Conservation (phyloP, 805 yeast species). For the Kodamaea hsintzibuensis region DNA sequence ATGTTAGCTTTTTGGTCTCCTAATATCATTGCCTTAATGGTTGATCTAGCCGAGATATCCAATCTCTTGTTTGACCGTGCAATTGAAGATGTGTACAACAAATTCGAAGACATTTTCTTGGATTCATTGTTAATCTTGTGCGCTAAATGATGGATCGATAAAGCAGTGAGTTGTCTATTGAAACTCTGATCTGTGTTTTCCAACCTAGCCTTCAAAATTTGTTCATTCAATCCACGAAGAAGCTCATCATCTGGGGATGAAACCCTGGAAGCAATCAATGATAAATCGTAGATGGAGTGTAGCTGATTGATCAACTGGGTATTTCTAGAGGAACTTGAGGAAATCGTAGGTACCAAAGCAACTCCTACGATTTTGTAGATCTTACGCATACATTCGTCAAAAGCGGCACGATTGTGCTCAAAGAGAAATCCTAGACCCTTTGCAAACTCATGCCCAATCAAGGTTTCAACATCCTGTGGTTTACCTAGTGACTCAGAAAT, state of each 20-base stretch:
- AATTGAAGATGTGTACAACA: conserved; percentile 59
- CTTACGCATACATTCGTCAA: conserved; percentile 43
- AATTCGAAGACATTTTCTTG: conserved; percentile 46
- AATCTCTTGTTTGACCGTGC: conserved; percentile 68
- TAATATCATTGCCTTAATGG: conserved; percentile 57
- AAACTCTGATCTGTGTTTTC: conserved; percentile 46
- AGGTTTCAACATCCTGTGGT: conserved; percentile 51
- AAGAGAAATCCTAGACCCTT: conserved; percentile 54
- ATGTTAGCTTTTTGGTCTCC: conserved; percentile 52
- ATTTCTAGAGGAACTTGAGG: conserved; percentile 41
- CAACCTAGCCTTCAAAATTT: conserved; percentile 28
- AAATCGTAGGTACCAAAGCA: conserved; percentile 45
- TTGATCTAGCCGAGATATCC: conserved; percentile 69
- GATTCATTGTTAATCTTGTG: conserved; percentile 26
- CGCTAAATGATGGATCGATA: conserved; percentile 59
- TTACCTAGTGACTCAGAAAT: conserved; percentile 46
- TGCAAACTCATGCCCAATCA: conserved; percentile 65
- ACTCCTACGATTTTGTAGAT: conserved; percentile 63
- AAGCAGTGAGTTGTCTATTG: conserved; percentile 57
- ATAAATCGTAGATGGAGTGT: conserved; percentile 37
- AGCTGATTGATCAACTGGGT: conserved; percentile 36
- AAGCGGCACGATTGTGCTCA: conserved; percentile 29
- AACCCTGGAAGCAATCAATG: conserved; percentile 19
- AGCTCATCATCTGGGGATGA: conserved; percentile 13
- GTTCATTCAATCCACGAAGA: conserved; percentile 16